Conservation (phyloP, 2,329 filamentous ascomycete species). For the Colletotrichum nymphaeae region DNA sequence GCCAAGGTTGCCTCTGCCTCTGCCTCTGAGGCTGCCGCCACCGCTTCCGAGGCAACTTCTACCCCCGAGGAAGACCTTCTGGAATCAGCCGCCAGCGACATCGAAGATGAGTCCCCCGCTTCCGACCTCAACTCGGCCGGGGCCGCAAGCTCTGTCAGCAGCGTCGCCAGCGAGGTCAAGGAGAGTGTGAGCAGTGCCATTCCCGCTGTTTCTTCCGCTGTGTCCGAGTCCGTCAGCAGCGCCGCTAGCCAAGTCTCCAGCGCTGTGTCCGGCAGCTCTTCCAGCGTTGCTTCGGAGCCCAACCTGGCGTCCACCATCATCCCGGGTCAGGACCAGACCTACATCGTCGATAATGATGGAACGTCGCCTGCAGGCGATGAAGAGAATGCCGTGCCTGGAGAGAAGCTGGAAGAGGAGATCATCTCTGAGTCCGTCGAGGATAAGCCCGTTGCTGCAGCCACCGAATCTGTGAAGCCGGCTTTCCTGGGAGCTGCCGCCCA, state of each 20-base stretch:
- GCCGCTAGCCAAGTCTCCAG: slow-evolving; percentile 38
- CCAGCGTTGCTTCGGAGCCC: slow-evolving; percentile 8
- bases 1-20: too few relatives aligned
- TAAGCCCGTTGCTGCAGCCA: slow-evolving; percentile 42
- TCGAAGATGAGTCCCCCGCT: slow-evolving; percentile 35
- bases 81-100: slow-evolving; percentile 31
- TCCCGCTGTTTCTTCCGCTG: slow-evolving; percentile 37
- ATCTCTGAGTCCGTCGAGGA: slow-evolving; percentile 39
- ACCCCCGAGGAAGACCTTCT: slow-evolving; percentile 36
- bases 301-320: slow-evolving; percentile 35
- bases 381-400: slow-evolving; percentile 31
- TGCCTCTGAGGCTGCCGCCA: slow-evolving; percentile 42
- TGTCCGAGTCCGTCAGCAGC: slow-evolving; percentile 39
- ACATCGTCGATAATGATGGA: slow-evolving; percentile 36
- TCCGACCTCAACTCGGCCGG: slow-evolving; percentile 10
- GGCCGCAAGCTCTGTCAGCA: slow-evolving; percentile 17
- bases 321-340: slow-evolving; percentile 32
- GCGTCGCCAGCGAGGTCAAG: slow-evolving; percentile 10
- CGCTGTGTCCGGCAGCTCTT: slow-evolving; percentile 5
- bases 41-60: slow-evolving; percentile 33
- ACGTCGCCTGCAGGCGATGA: slow-evolving; percentile 37
- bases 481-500: slow-evolving; percentile 64
- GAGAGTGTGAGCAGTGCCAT: slow-evolving; percentile 28
- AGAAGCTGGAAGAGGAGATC: slow-evolving; percentile 41
- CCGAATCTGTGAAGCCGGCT: slow-evolving; percentile 55